Percentiles rank a stretch among this genome's conserved stretches.
Evolutionary conservation across 164 flowering plant species (phyloP).

Genomic region (Vitis cinerea): DNA sequence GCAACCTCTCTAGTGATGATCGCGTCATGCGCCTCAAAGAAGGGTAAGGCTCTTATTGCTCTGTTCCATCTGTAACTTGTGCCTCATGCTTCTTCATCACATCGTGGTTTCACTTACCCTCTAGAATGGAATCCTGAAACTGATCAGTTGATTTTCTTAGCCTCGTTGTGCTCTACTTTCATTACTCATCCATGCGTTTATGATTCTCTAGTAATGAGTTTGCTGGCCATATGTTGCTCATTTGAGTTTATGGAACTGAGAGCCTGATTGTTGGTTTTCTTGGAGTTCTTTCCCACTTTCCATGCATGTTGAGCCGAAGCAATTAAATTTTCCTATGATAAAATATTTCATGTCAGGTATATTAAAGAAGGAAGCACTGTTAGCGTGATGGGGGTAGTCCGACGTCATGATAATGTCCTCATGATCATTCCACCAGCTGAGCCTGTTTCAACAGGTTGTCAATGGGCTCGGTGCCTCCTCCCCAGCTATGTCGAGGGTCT

Average conservation of each 20-base stretch:
- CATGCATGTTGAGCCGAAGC: neutral
- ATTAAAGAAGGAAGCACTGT: conserved; percentile 96
- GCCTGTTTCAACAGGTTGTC: conserved; percentile 79
- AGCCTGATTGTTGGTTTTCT: too few relatives aligned
- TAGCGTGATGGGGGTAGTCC: conserved; percentile 87
- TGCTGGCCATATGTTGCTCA: neutral
- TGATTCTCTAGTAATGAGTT: neutral
- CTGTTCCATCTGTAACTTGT: neutral
- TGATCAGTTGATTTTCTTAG: neutral
- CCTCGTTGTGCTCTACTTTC: neutral
- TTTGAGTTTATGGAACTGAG: too few relatives aligned
- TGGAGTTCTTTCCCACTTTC: too few relatives aligned
- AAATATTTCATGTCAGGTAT: conserved; percentile 41
- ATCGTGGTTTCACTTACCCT: too few relatives aligned
- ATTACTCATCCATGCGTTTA: too few relatives aligned
- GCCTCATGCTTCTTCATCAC: neutral
- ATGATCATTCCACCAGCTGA: conserved; percentile 84
- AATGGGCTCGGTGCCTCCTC: conserved; percentile 79
- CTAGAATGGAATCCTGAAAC: neutral
- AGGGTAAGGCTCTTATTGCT: conserved; percentile 54
- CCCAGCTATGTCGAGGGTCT: conserved; percentile 77
- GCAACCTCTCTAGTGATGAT: conserved; percentile 86
- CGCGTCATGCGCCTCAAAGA: conserved; percentile 89
- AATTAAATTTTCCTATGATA: neutral
- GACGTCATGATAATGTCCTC: conserved; percentile 80